phyloP scores from a whole-genome alignment of 805 yeast species.

The Candida vartiovaarae region DNA sequence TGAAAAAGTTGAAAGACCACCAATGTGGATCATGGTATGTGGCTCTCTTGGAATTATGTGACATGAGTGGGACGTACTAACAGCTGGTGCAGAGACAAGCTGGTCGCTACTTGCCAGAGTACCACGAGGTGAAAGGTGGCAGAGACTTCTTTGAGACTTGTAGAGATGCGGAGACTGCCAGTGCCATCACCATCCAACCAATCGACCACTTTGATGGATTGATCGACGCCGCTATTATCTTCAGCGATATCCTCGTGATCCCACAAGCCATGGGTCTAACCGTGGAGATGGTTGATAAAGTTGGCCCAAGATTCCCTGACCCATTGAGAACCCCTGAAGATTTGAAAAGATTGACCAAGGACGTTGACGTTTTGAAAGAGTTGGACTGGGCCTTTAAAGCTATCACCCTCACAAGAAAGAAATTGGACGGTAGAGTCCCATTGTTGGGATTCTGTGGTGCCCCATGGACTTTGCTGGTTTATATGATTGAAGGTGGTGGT shows the following conservation, averaged over 20 bases:
- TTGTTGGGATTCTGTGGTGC: constrained; percentile 94
- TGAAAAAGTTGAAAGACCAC: constrained; percentile 91
- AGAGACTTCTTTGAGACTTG: constrained; percentile 95
- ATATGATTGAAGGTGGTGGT: constrained; percentile 98
- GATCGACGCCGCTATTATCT: constrained; percentile 94
- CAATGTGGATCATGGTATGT: constrained; percentile 85
- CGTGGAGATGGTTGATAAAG: constrained; percentile 89
- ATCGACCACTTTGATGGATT: constrained; percentile 82
- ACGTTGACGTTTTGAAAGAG: constrained; percentile 67
- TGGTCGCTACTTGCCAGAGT: constrained; percentile 88
- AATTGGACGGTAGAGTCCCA: constrained; percentile 87
- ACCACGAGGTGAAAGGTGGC: constrained; percentile 78
- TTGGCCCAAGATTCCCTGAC: constrained; percentile 87
- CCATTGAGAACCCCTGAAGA: constrained; percentile 78
- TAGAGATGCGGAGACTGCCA: constrained; percentile 87
- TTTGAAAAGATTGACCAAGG: constrained; percentile 47
- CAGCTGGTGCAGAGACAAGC: constrained; percentile 60
- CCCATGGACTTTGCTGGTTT: constrained; percentile 95
- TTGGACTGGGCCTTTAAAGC: constrained; percentile 94
- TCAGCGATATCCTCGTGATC: constrained; percentile 89
- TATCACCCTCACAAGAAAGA: constrained; percentile 83
- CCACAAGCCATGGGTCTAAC: constrained; percentile 98
- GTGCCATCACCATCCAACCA: constrained; percentile 93
- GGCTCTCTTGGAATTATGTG: background rate
- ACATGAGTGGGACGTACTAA: constrained; percentile 1